Conservation (phyloP, 2,329 filamentous ascomycete species). For the Scolecobasidium constrictum region DNA sequence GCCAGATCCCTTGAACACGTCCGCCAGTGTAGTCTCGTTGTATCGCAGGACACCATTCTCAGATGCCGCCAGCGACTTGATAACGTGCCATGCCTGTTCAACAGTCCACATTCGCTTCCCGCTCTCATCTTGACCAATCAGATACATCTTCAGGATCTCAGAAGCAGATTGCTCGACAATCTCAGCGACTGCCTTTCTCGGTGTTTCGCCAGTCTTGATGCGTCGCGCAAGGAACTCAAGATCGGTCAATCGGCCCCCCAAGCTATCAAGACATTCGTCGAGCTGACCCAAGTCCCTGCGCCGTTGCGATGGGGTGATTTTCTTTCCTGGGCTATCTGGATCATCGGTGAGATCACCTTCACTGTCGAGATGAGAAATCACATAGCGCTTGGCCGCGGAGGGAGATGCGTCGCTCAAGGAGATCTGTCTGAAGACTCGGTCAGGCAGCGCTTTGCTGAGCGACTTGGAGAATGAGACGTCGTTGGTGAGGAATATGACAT, state of each 20-base stretch:
- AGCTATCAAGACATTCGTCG: slow-evolving; percentile 66
- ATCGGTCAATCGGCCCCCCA: slow-evolving; percentile 90
- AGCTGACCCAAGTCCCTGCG: slow-evolving; percentile 56
- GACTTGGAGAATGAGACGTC: slow-evolving; percentile 84
- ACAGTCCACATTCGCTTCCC: slow-evolving; percentile 58
- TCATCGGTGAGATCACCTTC: slow-evolving; percentile 27
- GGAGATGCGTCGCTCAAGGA: slow-evolving; percentile 74
- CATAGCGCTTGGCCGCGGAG: slow-evolving; percentile 78
- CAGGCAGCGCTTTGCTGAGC: slow-evolving; percentile 75
- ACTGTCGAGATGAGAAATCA: slow-evolving; percentile 67
- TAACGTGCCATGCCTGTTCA: slow-evolving; percentile 83
- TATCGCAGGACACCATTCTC: slow-evolving; percentile 52
- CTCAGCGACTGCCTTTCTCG: slow-evolving; percentile 68
- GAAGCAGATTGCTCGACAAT: slow-evolving; percentile 83
- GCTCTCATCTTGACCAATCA: slow-evolving; percentile 49
- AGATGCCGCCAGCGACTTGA: slow-evolving; percentile 57
- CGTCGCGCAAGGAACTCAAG: slow-evolving; percentile 88
- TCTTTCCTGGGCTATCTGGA: slow-evolving; percentile 24
- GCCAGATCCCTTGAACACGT: slow-evolving; percentile 59
- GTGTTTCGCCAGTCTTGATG: slow-evolving; percentile 77
- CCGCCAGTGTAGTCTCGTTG: slow-evolving; percentile 71
- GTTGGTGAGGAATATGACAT: slow-evolving; percentile 88
- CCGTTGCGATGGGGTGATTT: slow-evolving; percentile 34
- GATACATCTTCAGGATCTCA: slow-evolving; percentile 88
- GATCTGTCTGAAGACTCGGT: slow-evolving; percentile 80